phyloP scores from a whole-genome alignment of 805 yeast species.

The Candida coleopterorum region DNA sequence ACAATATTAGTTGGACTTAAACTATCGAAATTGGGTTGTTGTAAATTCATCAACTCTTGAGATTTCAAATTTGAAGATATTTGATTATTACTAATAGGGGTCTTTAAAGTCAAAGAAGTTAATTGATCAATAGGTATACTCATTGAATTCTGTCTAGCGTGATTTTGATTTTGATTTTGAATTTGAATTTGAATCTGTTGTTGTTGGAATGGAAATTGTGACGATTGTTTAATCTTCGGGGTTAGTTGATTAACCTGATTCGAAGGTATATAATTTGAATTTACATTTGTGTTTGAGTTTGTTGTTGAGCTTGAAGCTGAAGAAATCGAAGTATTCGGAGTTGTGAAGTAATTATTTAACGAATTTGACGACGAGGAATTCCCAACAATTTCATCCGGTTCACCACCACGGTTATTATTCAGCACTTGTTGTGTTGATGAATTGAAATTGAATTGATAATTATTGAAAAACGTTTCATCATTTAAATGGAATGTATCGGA shows the following conservation, averaged over 20 bases:
- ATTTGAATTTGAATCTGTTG: background rate
- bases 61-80: background rate
- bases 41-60: background rate
- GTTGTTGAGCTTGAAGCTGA: slow-evolving; percentile 2
- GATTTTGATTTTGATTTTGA: slow-evolving; percentile 6
- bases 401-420: too few relatives aligned
- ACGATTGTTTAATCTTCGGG: slow-evolving; percentile 2
- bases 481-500: slow-evolving; percentile 19
- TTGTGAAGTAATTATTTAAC: slow-evolving; percentile 1
- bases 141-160: slow-evolving; percentile 9
- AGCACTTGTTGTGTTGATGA: background rate
- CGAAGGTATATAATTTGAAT: background rate
- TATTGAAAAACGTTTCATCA: slow-evolving; percentile 22
- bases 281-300: background rate
- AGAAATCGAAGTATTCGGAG: slow-evolving; percentile 2
- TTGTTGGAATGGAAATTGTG: slow-evolving; percentile 3
- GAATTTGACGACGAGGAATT: too few relatives aligned
- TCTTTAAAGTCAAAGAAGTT: slow-evolving; percentile 19
- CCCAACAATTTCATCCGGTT: too few relatives aligned
- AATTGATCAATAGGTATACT: slow-evolving; percentile 21
- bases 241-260: background rate
- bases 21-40: slow-evolving; percentile 4
- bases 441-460: slow-evolving; percentile 8
- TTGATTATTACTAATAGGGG: slow-evolving; percentile 3
- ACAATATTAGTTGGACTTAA: slow-evolving; percentile 1